phyloP scores from a whole-genome alignment of 2,329 filamentous ascomycete genomes.

The Venturia nashicola region DNA sequence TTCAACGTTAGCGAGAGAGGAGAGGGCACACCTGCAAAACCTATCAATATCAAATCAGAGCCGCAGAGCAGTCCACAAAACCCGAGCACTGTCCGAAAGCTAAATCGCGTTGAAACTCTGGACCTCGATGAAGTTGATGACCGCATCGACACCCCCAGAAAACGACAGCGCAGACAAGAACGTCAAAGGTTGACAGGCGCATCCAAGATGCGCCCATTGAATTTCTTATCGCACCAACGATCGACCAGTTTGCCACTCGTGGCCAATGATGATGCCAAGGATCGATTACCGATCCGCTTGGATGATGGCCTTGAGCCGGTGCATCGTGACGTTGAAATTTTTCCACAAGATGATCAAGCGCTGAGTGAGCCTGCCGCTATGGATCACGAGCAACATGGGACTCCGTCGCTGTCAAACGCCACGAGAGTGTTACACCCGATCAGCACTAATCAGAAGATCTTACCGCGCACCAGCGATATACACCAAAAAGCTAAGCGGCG shows the following conservation, averaged over 20 bases:
- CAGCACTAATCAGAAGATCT: constrained; percentile 14
- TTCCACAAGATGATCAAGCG: background rate
- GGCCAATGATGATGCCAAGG: background rate
- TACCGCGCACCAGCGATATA: constrained; percentile 9
- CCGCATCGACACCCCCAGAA: constrained; percentile 22
- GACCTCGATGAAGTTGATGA: constrained; percentile 30
- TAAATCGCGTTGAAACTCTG: constrained; percentile 26
- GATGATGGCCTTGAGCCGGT: background rate
- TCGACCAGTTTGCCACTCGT: background rate
- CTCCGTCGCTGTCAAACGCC: constrained; percentile 8
- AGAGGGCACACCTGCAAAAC: background rate
- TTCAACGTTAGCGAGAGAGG: background rate
- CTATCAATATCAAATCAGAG: constrained; percentile 5
- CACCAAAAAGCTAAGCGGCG: background rate
- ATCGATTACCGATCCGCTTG: background rate
- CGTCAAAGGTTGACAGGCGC: background rate
- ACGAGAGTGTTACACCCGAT: constrained; percentile 13
- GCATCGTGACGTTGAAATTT: background rate
- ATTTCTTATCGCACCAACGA: background rate
- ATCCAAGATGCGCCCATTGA: background rate
- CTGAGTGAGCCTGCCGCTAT: background rate
- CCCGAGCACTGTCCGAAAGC: background rate
- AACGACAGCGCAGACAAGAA: constrained; percentile 8
- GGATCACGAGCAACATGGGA: background rate
- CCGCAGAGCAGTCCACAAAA: background rate